Conservation (phyloP, 768 basidiomycete genomes). For the Tricholoma sp. region DNA sequence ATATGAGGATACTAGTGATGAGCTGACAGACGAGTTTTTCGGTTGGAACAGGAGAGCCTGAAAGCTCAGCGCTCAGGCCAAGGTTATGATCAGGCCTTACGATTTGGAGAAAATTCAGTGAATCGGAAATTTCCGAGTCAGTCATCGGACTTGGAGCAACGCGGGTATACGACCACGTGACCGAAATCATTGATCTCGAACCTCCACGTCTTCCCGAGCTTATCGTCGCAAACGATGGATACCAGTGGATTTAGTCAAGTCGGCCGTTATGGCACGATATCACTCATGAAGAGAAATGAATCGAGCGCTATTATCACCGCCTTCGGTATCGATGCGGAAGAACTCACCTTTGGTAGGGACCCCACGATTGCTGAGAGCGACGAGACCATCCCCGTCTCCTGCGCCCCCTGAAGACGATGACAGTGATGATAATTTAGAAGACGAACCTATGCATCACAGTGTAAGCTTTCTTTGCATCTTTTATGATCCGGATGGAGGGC, state of each 20-base stretch:
- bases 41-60: too few relatives aligned
- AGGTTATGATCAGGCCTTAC: too few relatives aligned
- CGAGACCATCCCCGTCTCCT: slow-evolving; percentile 1
- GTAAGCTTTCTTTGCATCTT: neutral
- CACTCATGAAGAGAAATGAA: slow-evolving; percentile 52
- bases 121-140: too few relatives aligned
- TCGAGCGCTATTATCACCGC: slow-evolving; percentile 47
- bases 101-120: too few relatives aligned
- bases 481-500: neutral
- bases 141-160: too few relatives aligned
- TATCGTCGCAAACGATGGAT: slow-evolving; percentile 27
- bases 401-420: neutral
- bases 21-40: too few relatives aligned
- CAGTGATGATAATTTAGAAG: neutral
- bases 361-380: slow-evolving; percentile 16
- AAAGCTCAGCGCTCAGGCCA: too few relatives aligned
- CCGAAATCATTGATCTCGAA: neutral
- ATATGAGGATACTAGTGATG: too few relatives aligned
- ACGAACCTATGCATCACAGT: neutral
- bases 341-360: slow-evolving; percentile 67
- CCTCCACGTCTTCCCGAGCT: neutral
- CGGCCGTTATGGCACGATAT: slow-evolving; percentile 64
- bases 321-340: slow-evolving; percentile 67
- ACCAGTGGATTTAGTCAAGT: slow-evolving; percentile 42
- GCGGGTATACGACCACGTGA: neutral